Conservation (phyloP, 202 grass and related monocot species). For the Tripidium arundinaceum region DNA sequence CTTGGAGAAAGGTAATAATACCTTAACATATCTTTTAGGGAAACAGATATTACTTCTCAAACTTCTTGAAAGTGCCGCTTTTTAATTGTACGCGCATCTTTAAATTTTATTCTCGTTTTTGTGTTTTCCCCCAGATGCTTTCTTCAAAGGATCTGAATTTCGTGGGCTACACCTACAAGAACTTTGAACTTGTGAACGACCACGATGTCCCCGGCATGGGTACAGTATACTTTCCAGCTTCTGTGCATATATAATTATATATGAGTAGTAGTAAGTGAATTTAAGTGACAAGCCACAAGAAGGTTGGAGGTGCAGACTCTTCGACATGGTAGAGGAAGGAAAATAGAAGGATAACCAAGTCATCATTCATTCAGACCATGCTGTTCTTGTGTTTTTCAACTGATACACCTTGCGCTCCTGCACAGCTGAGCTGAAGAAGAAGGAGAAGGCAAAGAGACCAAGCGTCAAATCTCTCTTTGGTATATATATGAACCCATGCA, state of each 20-base stretch:
- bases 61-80: too few species aligned
- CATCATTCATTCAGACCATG: background rate
- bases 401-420: background rate
- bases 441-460: constrained; percentile 80
- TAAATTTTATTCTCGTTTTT: background rate
- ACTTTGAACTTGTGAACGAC: constrained; percentile 95
- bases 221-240: constrained; percentile 13
- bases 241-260: background rate
- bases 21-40: background rate
- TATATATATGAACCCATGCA: background rate
- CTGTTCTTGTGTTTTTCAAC: background rate
- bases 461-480: constrained; percentile 88
- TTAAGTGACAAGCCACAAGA: background rate
- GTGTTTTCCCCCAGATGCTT: constrained; percentile 66
- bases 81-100: background rate
- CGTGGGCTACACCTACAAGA: constrained; percentile 97
- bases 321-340: too few species aligned
- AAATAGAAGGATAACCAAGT: too few species aligned
- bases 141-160: constrained; percentile 98
- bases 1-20: constrained; percentile 86
- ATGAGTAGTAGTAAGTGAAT: background rate
- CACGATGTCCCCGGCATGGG: constrained; percentile 81
- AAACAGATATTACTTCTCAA: background rate
- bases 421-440: constrained; percentile 92
- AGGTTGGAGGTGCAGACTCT: background rate